phyloP scores from a whole-genome alignment of 2,329 filamentous ascomycete genomes.

The Talaromyces verruculosus region DNA sequence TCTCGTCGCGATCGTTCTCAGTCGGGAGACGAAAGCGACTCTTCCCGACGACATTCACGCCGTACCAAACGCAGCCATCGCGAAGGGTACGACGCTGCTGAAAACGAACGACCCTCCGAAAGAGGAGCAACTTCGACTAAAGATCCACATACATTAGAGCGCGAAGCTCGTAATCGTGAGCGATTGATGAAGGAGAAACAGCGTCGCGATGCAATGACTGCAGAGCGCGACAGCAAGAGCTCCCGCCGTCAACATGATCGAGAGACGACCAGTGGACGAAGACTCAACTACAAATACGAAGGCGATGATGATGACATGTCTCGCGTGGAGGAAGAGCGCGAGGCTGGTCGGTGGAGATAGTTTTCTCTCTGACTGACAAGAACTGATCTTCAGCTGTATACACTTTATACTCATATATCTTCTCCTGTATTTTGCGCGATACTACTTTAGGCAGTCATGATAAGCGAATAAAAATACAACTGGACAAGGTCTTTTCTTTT shows the following conservation, averaged over 20 bases:
- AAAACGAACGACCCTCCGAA: conserved; percentile 25
- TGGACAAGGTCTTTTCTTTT: background rate
- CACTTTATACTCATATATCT: background rate
- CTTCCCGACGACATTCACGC: conserved; percentile 36
- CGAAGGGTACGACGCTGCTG: conserved; percentile 22
- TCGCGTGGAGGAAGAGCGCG: conserved; percentile 43
- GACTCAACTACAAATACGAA: conserved; percentile 52
- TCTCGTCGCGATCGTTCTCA: conserved; percentile 44
- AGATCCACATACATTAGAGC: conserved; percentile 73
- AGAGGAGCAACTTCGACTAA: conserved; percentile 42
- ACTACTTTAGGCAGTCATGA: background rate
- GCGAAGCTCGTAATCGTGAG: conserved; percentile 65
- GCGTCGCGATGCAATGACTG: conserved; percentile 54
- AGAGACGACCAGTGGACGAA: conserved; percentile 37
- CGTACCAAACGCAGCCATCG: conserved; percentile 37
- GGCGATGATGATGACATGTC: conserved; percentile 44
- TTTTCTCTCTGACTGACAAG: background rate
- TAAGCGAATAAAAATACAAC: background rate
- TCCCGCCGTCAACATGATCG: conserved; percentile 30
- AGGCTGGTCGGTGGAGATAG: conserved; percentile 36
- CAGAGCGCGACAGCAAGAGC: conserved; percentile 32
- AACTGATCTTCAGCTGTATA: background rate
- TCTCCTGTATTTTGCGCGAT: background rate
- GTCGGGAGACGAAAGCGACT: conserved; percentile 35
- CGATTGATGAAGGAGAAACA: conserved; percentile 66